A percentile compares a stretch with the other conserved stretches of the same genome.
These are phyloP conservation scores for Neltuma alba DNA, from an alignment of 306 rosid genomes.

Conservation along the genomic window DNA sequence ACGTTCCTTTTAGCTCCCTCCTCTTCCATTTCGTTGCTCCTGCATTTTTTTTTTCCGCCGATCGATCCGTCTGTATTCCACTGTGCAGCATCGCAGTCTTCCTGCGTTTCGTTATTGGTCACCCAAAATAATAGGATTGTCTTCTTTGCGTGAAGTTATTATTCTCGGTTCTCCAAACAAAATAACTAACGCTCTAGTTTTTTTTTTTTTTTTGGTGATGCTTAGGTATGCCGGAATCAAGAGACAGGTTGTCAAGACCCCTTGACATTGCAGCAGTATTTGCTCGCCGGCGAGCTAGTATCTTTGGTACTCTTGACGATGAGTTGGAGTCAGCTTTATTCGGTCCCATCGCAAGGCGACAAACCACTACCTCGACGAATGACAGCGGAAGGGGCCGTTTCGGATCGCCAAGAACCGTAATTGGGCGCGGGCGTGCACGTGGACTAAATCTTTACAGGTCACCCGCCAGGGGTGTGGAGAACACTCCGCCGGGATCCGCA, in stretches of 20 bases:
- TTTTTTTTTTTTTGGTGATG: slow-evolving; percentile 3
- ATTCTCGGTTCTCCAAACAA: background rate
- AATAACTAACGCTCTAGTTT: background rate
- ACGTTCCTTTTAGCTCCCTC: background rate
- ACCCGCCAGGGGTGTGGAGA: slow-evolving; percentile 32
- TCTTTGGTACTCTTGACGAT: slow-evolving; percentile 17
- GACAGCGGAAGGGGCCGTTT: slow-evolving; percentile 36
- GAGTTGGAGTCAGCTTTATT: slow-evolving; percentile 20
- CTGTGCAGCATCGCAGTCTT: background rate
- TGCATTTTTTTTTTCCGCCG: background rate
- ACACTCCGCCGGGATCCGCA: slow-evolving; percentile 30
- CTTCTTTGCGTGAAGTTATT: background rate
- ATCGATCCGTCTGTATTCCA: background rate
- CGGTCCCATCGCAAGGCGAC: slow-evolving; percentile 34
- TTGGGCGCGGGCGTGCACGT: slow-evolving; percentile 46
- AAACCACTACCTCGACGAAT: background rate
- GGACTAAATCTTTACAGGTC: slow-evolving; percentile 27
- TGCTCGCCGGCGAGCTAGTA: slow-evolving; percentile 44
- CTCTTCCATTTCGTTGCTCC: background rate
- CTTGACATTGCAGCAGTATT: slow-evolving; percentile 46
- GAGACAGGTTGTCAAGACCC: slow-evolving; percentile 58
- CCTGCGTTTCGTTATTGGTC: background rate
- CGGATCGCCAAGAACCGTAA: slow-evolving; percentile 37
- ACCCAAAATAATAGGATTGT: background rate
- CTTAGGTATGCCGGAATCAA: slow-evolving; percentile 66